Conservation (phyloP, 495 filamentous ascomycete species). For the Podospora bellae-mahoneyi region DNA sequence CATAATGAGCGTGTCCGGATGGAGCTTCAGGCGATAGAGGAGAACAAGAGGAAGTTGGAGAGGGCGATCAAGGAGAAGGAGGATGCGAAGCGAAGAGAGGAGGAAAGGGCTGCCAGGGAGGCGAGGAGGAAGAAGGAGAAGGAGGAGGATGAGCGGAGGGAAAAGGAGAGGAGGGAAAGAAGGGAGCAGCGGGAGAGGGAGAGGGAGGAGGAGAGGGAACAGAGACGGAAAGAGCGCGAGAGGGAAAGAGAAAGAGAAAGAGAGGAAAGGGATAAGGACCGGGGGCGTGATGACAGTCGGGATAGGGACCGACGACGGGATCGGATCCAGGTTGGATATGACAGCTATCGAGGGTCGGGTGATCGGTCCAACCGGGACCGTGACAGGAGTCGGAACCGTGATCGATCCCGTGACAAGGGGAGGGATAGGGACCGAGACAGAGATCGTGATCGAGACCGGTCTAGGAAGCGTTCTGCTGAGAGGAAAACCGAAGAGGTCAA, state of each 20-base stretch:
- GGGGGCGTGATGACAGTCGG: slow-evolving; percentile 36
- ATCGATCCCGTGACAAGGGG: slow-evolving; percentile 33
- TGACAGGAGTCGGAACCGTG: slow-evolving; percentile 32
- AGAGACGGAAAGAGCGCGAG: slow-evolving; percentile 50
- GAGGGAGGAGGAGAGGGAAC: slow-evolving; percentile 55
- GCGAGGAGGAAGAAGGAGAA: slow-evolving; percentile 55
- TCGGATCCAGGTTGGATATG: slow-evolving; percentile 29
- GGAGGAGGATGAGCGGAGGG: slow-evolving; percentile 58
- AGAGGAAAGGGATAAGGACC: slow-evolving; percentile 32
- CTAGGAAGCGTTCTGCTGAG: slow-evolving; percentile 20
- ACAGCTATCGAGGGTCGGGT: slow-evolving; percentile 28
- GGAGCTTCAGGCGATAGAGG: slow-evolving; percentile 61
- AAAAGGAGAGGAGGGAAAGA: slow-evolving; percentile 54
- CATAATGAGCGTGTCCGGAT: slow-evolving; percentile 63
- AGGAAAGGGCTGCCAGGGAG: slow-evolving; percentile 57
- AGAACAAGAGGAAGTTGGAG: slow-evolving; percentile 62
- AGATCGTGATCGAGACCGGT: slow-evolving; percentile 33
- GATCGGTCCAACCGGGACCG: slow-evolving; percentile 31
- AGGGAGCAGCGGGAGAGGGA: slow-evolving; percentile 57
- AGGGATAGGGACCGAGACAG: slow-evolving; percentile 34
- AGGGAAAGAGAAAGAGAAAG: slow-evolving; percentile 37
- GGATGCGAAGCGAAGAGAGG: slow-evolving; percentile 52
- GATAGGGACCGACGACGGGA: slow-evolving; percentile 36
- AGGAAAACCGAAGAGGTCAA: slow-evolving; percentile 38
- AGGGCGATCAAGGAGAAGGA: slow-evolving; percentile 63